Evolutionary conservation across 805 yeast species (phyloP), one percentile per base, ranked within the genome.

Genomic region (Henningerozyma blattae): DNA sequence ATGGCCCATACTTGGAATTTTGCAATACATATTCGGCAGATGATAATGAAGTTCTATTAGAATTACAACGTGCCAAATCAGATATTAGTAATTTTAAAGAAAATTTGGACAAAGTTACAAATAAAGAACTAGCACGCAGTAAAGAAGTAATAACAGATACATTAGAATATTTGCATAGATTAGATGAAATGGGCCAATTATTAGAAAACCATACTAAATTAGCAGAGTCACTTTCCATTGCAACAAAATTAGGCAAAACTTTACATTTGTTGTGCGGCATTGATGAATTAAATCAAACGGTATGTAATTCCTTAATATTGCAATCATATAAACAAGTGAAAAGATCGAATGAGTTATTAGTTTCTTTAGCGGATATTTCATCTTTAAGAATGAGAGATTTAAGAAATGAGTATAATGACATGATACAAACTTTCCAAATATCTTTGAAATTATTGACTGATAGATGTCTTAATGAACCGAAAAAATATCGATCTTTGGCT

Each of bases 201-300:
- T 36, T 55, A 18, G 34, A 38, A 15, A 43, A 41, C 16, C 49
- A 50, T 28, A 33, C 37, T 5, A 30, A 24, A 8, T 30, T 52
- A 19, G 36, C 50, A 3, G 44, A 41, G 13, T 18, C 32, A 25
- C 36, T 52, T 14, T 10, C 32, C 14, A 25, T 41, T 14, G 50
- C 50, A 1, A 45, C 43, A 22, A 35, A 47, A 33, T 32, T 51
- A 19, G 46, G 54, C 33, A 44, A 40, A 27, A 36, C 42, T 4
- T 42, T 54, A 17, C 56, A 54, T 34, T 38, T 36, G 3, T 40
- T 52, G 34, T 51, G 54, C 34, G 56, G 49, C 1, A 30, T 43
- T 4, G 51, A 48, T 9, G 42, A 41, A 2, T 18, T 44, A 13
- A 49, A 51, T 14, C 46, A 47, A 17, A 15, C 24, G 12, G 18